phyloP scores from a whole-genome alignment of 805 yeast genomes.

The Candida vartiovaarae region DNA sequence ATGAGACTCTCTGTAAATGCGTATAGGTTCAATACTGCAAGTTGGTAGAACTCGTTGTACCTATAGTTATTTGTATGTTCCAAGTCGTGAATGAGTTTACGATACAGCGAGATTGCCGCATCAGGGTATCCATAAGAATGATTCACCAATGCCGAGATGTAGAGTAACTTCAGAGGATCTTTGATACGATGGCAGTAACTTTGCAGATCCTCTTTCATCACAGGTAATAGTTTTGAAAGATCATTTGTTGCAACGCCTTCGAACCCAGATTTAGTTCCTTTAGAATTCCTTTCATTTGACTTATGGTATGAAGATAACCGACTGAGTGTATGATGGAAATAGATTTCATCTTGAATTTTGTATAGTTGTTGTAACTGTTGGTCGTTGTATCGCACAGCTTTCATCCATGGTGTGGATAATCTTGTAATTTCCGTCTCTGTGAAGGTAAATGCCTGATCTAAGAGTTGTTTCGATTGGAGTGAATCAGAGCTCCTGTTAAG shows the following conservation, averaged over 20 bases:
- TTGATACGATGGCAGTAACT: not conserved
- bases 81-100: not conserved
- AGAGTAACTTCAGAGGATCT: not conserved
- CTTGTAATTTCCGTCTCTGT: too few species aligned
- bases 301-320: not conserved
- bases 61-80: constrained; percentile 1
- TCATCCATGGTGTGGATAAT: too few species aligned
- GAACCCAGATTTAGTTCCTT: not conserved
- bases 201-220: not conserved
- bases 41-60: constrained; percentile 12
- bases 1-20: constrained; percentile 14
- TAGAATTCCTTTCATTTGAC: not conserved
- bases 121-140: constrained; percentile 13
- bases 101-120: constrained; percentile 9
- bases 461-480: too few species aligned
- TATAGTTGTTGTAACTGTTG: not conserved
- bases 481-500: too few species aligned
- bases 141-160: constrained; percentile 6
- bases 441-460: too few species aligned
- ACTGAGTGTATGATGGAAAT: not conserved
- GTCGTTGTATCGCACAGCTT: not conserved
- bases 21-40: constrained; percentile 9
- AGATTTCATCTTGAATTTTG: not conserved
- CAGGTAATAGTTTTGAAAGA: not conserved
- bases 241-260: not conserved